A percentile compares a stretch with the other conserved stretches of the same genome.
phyloP scores from a whole-genome alignment of 768 basidiomycete genomes.

The Mycena polygramma region DNA sequence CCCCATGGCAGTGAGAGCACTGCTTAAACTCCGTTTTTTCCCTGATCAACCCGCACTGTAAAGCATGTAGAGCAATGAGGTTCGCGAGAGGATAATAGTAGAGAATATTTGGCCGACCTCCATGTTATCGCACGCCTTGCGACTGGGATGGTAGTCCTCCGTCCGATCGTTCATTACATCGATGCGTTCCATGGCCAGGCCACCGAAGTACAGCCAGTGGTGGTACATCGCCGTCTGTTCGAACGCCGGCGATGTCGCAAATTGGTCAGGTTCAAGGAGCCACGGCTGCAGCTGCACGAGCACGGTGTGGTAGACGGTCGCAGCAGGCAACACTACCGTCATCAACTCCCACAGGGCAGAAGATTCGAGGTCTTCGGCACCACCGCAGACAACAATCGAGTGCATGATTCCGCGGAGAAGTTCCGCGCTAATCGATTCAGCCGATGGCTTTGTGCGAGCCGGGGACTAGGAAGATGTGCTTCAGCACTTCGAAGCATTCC shows the following conservation, averaged over 20 bases:
- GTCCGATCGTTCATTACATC: not conserved
- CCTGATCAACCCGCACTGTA: not conserved
- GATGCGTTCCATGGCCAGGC: not conserved
- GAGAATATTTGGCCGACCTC: not conserved
- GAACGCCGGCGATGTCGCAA: not conserved
- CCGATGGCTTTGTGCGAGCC: not conserved
- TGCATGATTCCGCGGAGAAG: not conserved
- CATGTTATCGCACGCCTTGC: slow-evolving; percentile 15
- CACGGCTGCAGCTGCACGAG: not conserved
- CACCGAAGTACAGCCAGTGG: not conserved
- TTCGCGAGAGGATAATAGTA: too few species aligned
- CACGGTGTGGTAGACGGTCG: not conserved
- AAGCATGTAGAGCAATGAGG: too few species aligned
- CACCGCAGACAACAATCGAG: not conserved
- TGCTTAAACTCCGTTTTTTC: not conserved
- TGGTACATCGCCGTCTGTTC: not conserved
- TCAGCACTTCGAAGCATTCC: not conserved
- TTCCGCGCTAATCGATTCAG: not conserved
- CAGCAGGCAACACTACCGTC: not conserved
- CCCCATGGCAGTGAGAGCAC: not conserved
- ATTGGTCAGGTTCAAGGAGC: not conserved
- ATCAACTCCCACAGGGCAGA: not conserved
- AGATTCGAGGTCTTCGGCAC: not conserved
- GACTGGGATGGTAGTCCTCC: not conserved
- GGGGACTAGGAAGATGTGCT: not conserved